Evolutionary conservation across 345 rosid species (phyloP), one percentile per base, ranked within the genome.

Genomic region (Bruguiera gymnorhiza): DNA sequence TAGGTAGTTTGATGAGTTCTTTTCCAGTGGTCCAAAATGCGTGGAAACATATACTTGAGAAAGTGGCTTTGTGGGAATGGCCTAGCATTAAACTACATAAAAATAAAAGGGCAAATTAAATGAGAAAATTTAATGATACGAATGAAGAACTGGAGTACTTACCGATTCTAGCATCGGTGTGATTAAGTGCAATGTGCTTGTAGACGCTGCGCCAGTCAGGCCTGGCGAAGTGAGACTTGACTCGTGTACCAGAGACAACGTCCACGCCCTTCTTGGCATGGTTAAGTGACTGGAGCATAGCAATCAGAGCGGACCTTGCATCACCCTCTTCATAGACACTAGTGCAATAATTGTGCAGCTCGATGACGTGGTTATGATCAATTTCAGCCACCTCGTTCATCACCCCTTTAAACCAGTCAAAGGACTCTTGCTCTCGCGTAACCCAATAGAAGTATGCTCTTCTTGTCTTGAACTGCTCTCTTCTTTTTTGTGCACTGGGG

Each of bases 321-420:
- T 91, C 94, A 0, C 90, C 97, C 80, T 91, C 97, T 75, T 87
- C 97, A 8, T 88, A 91, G 24, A 91, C 97, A 61, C 97, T 91
- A 2, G 94, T 91, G 55, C 97, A 91, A 23, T 88, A 87, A 36
- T 88, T 91, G 72, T 91, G 94, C 10, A 88, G 74, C 68, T 91
- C 97, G 0, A 91, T 91, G 19, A 87, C 85, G 51, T 81, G 77
- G 74, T 87, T 80, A 0, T 78, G 78, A 76, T 91, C 97, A 54
- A 79, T 53, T 68, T 91, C 95, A 1, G 89, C 91, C 6, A 85
- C 91, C 29, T 91, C 95, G 65, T 91, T 80, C 97, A 91, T 91
- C 24, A 87, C 82, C 64, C 86, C 89, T 73, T 91, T 86, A 66
- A 91, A 91, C 97, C 95, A 91, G 59, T 91, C 95, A 30, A 91